These are phyloP conservation scores for Xylaria sp. DNA, from an alignment of 2,329 filamentous ascomycete genomes.

Conservation along the genomic window DNA sequence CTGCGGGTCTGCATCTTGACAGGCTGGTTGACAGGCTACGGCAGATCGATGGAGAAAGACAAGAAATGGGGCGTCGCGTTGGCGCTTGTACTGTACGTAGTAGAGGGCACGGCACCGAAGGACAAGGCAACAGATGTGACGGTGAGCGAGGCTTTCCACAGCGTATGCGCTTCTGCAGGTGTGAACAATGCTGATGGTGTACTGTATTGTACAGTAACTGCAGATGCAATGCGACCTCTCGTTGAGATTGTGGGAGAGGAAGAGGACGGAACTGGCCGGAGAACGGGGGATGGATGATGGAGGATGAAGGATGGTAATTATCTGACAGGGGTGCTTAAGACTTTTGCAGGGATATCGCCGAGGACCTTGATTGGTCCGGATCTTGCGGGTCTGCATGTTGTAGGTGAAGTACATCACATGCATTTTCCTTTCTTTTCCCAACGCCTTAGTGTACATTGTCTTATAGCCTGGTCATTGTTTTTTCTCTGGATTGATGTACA, in stretches of 20 bases:
- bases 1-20: constrained; percentile 14
- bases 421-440: background rate
- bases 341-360: background rate
- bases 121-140: constrained; percentile 6
- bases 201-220: constrained; percentile 6
- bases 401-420: background rate
- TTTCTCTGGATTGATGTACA: too few species aligned
- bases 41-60: background rate
- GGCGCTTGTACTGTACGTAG: background rate
- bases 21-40: background rate
- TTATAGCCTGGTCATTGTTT: too few species aligned
- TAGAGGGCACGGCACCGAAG: background rate
- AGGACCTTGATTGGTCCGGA: constrained; percentile 24
- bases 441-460: background rate
- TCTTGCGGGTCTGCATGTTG: constrained; percentile 18
- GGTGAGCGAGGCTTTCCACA: constrained; percentile 18
- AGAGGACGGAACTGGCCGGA: background rate
- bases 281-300: too few species aligned
- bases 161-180: background rate
- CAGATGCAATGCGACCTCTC: constrained; percentile 31
- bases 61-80: constrained; percentile 2
- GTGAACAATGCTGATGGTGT: background rate
- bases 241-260: constrained; percentile 22
- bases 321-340: background rate
- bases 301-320: constrained; percentile 4